These are phyloP conservation scores for Leccinum angustisporum DNA, from an alignment of 1,284 basidiomycete species.

Conservation along the genomic window DNA sequence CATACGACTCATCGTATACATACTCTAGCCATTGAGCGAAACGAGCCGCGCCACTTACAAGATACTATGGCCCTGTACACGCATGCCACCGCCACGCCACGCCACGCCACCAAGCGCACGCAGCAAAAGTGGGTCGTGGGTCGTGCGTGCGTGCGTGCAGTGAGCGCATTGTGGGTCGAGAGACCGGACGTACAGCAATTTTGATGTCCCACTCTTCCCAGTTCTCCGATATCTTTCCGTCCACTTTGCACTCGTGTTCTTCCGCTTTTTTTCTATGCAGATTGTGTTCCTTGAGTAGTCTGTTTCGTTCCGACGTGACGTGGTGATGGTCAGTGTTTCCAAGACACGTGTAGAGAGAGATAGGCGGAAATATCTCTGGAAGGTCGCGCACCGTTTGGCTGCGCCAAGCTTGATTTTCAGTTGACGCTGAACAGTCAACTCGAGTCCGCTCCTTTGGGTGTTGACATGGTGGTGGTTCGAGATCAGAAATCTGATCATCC, in stretches of 20 bases:
- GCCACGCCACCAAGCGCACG: slow-evolving; percentile 4
- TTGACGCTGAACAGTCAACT: slow-evolving; percentile 53
- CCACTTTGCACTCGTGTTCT: slow-evolving; percentile 57
- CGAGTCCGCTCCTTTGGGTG: slow-evolving; percentile 9
- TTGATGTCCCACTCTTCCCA: slow-evolving; percentile 79
- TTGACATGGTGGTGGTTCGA: slow-evolving; percentile 24
- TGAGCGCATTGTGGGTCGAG: background rate
- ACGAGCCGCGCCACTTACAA: too few species aligned
- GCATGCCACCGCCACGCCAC: slow-evolving; percentile 9
- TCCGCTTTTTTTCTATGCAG: slow-evolving; percentile 71
- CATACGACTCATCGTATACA: too few species aligned
- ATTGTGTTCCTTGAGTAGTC: slow-evolving; percentile 72
- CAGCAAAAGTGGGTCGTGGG: slow-evolving; percentile 2
- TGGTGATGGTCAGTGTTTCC: slow-evolving; percentile 17
- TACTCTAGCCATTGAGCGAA: too few species aligned
- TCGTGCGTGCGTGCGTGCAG: background rate
- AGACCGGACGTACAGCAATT: slow-evolving; percentile 62
- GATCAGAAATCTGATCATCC: background rate
- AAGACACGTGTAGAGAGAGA: slow-evolving; percentile 9
- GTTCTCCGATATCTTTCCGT: slow-evolving; percentile 61
- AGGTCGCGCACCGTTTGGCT: slow-evolving; percentile 60
- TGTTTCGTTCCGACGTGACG: slow-evolving; percentile 40
- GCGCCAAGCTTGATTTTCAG: slow-evolving; percentile 81
- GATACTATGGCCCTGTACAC: slow-evolving; percentile 26
- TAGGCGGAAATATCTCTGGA: slow-evolving; percentile 18